A percentile compares a stretch with the other conserved stretches of the same genome.
Evolutionary conservation across 331 rosid species (phyloP).

Genomic region (Quercus lobata): DNA sequence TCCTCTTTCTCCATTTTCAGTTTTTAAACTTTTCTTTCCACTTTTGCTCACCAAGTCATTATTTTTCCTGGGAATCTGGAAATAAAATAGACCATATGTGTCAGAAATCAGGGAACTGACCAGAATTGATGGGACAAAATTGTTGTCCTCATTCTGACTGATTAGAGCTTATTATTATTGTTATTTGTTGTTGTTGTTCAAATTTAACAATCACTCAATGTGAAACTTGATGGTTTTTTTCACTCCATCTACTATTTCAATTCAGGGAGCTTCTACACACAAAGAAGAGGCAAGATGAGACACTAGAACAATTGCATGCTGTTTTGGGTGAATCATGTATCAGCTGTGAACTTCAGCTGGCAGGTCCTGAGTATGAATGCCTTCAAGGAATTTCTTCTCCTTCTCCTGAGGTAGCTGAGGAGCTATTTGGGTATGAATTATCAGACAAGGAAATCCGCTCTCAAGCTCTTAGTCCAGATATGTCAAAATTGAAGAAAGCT

Average conservation of each 20-base stretch:
- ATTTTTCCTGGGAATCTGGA: not conserved
- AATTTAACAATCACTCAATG: not conserved
- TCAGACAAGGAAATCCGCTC: slow-evolving; percentile 44
- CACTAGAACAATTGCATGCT: slow-evolving; percentile 38
- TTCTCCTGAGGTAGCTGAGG: slow-evolving; percentile 48
- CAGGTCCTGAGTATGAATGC: slow-evolving; percentile 53
- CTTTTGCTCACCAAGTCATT: not conserved
- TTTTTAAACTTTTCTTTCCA: not conserved
- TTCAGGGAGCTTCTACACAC: slow-evolving; percentile 68
- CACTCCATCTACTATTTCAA: not conserved
- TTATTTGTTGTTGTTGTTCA: not conserved
- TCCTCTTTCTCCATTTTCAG: no score
- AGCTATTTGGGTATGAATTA: slow-evolving; percentile 52
- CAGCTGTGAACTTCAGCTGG: slow-evolving; percentile 64
- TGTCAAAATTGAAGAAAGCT: slow-evolving; percentile 57
- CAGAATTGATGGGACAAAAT: not conserved
- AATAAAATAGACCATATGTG: not conserved
- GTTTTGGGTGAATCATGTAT: slow-evolving; percentile 60
- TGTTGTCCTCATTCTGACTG: not conserved
- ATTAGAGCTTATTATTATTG: not conserved
- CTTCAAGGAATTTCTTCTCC: slow-evolving; percentile 51
- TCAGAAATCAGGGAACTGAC: not conserved
- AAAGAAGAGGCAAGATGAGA: slow-evolving; percentile 56
- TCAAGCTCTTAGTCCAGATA: slow-evolving; percentile 68
- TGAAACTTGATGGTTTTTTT: not conserved